These are phyloP conservation scores for Ananas comosus DNA, from an alignment of 176 grass and related monocot genomes.

Conservation along the genomic window DNA sequence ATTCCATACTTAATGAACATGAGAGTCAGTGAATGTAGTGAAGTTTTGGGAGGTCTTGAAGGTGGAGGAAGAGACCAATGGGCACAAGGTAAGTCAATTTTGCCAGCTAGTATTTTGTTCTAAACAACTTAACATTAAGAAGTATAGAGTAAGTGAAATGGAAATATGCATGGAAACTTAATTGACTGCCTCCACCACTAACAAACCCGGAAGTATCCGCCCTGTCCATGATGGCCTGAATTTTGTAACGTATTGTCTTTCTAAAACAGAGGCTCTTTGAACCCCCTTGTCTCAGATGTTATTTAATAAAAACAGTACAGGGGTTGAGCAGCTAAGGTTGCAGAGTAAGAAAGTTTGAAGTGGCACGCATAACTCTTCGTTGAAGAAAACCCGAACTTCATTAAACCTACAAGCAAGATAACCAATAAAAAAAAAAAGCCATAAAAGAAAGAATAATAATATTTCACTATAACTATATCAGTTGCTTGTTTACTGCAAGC, in stretches of 20 bases:
- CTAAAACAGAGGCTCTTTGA: background rate
- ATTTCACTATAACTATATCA: no score
- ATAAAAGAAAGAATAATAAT: background rate
- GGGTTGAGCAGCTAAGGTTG: background rate
- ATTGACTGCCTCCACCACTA: constrained; percentile 40
- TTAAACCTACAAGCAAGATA: background rate
- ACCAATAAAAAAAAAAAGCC: background rate
- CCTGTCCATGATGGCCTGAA: constrained; percentile 38
- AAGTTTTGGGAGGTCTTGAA: background rate
- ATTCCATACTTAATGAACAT: background rate
- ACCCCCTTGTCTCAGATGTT: background rate
- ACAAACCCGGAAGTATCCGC: constrained; percentile 69
- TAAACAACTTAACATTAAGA: constrained; percentile 21
- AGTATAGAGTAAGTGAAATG: constrained; percentile 40
- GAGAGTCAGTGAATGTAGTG: background rate
- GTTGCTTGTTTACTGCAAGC: no score
- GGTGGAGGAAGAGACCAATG: background rate
- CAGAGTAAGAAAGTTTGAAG: background rate
- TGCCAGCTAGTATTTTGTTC: background rate
- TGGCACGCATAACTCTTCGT: background rate
- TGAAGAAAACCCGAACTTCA: background rate
- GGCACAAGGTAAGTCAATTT: background rate
- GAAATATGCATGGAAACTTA: constrained; percentile 48
- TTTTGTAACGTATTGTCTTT: constrained; percentile 6
- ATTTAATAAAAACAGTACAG: background rate